Conservation (phyloP, 805 yeast species). For the Pichia pseudocactophila region DNA sequence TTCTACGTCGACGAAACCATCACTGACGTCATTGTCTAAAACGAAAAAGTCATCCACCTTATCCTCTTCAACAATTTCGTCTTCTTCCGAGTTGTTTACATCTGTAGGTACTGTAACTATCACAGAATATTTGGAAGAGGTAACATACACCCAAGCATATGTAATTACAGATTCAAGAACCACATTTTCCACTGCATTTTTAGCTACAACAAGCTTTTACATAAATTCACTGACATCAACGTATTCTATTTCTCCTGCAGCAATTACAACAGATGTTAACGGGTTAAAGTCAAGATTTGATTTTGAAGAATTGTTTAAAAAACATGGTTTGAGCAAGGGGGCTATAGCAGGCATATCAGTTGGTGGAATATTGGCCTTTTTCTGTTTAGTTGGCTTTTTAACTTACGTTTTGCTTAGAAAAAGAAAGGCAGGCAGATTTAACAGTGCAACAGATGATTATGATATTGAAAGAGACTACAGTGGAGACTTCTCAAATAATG, state of each 20-base stretch:
- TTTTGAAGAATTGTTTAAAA: slow-evolving; percentile 1
- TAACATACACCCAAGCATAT: slow-evolving; percentile 23
- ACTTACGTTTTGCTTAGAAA: slow-evolving; percentile 12
- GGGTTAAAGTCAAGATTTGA: slow-evolving; percentile 12
- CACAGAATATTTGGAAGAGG: slow-evolving; percentile 11
- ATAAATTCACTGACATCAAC: slow-evolving; percentile 10
- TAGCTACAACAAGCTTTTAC: slow-evolving; percentile 16
- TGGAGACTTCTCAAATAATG: neutral
- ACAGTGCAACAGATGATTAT: neutral
- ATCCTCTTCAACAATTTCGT: too few species aligned
- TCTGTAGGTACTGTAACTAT: slow-evolving; percentile 11
- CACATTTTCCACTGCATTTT: slow-evolving; percentile 20
- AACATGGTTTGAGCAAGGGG: slow-evolving; percentile 12
- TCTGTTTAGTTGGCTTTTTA: slow-evolving; percentile 11
- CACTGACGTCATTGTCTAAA: neutral
- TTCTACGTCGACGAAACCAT: too few species aligned
- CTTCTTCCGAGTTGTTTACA: too few species aligned
- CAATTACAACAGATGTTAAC: slow-evolving; percentile 24
- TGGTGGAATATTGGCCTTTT: slow-evolving; percentile 19
- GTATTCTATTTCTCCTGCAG: slow-evolving; percentile 14
- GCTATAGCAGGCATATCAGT: slow-evolving; percentile 25
- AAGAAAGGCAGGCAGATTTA: slow-evolving; percentile 2
- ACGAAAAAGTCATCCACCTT: neutral
- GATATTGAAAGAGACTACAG: neutral
- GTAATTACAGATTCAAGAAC: slow-evolving; percentile 23